Evolutionary conservation across 257 asterid genomes (phyloP).

Genomic region (Euphrasia confusa): DNA sequence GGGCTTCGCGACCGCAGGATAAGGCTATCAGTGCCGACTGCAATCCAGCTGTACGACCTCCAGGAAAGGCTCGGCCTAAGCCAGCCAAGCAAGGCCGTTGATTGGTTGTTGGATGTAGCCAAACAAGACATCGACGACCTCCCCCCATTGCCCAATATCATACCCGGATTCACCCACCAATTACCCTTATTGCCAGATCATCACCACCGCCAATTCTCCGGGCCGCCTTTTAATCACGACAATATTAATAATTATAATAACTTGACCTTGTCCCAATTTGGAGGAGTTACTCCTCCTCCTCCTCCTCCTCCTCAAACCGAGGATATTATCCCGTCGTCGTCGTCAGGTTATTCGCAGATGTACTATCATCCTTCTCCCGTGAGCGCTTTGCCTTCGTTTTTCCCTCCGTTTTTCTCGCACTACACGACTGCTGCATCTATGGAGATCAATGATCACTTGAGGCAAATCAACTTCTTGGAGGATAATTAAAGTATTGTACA

Average conservation of each 20-base stretch:
- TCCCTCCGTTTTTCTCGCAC: conserved; percentile 6
- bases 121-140: conserved; percentile 55
- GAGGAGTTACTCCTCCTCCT: conserved; percentile 15
- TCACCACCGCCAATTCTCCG: conserved; percentile 19
- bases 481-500: not conserved
- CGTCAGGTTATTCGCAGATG: conserved; percentile 25
- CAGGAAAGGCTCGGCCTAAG: conserved; percentile 69
- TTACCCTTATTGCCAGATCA: not conserved
- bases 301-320: no score
- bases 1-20: conserved; percentile 71
- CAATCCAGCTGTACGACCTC: conserved; percentile 69
- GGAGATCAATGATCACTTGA: conserved; percentile 23
- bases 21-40: conserved; percentile 69
- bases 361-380: conserved; percentile 29
- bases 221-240: conserved; percentile 23
- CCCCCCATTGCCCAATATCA: conserved; percentile 55
- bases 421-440: not conserved
- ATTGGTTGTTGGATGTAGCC: conserved; percentile 65
- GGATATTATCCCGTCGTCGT: not conserved
- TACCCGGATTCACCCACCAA: not conserved
- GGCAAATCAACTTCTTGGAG: conserved; percentile 19
- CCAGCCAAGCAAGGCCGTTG: conserved; percentile 83
- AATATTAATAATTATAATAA: no score
- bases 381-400: conserved; percentile 20
- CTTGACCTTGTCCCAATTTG: conserved; percentile 41